Percentiles rank a stretch among this genome's conserved stretches.
Evolutionary conservation across 129 eudicot genomes (phyloP).

Genomic region (Chrysanthemum lavandulifolium): DNA sequence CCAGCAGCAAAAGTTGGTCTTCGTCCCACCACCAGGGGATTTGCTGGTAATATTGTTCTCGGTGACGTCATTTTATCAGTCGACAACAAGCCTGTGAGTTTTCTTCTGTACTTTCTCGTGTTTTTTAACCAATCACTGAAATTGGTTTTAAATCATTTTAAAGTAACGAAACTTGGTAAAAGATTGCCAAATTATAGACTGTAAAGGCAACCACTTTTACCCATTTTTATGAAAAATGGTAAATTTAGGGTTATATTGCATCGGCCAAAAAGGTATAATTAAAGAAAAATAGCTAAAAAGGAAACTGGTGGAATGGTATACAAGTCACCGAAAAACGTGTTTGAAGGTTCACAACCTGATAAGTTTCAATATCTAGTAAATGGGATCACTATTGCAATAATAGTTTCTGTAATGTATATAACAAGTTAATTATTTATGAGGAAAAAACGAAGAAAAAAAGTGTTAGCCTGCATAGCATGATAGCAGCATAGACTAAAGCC

Average conservation of each 20-base stretch:
- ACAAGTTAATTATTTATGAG: too few relatives aligned
- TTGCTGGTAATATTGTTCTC: constrained; percentile 90
- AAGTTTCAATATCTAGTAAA: too few relatives aligned
- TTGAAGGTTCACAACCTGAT: not conserved
- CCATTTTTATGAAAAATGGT: not conserved
- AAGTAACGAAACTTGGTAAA: not conserved
- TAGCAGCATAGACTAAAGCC: not conserved
- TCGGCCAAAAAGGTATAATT: not conserved
- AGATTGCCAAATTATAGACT: not conserved
- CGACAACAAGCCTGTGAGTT: constrained; percentile 76
- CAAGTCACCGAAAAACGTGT: not conserved
- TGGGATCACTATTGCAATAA: too few relatives aligned
- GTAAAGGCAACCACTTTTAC: not conserved
- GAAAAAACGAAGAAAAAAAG: too few relatives aligned
- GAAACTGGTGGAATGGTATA: not conserved
- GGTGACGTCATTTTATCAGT: constrained; percentile 84
- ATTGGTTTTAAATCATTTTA: not conserved
- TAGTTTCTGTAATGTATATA: too few relatives aligned
- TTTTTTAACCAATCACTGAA: not conserved
- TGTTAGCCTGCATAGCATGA: too few relatives aligned
- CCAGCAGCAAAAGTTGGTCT: constrained; percentile 85
- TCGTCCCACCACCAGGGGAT: constrained; percentile 86
- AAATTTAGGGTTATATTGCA: not conserved
- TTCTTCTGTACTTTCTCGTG: constrained; percentile 6
- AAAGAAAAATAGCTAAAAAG: not conserved